phyloP scores from a whole-genome alignment of 2,329 filamentous ascomycete species.

The Phoma sp. region DNA sequence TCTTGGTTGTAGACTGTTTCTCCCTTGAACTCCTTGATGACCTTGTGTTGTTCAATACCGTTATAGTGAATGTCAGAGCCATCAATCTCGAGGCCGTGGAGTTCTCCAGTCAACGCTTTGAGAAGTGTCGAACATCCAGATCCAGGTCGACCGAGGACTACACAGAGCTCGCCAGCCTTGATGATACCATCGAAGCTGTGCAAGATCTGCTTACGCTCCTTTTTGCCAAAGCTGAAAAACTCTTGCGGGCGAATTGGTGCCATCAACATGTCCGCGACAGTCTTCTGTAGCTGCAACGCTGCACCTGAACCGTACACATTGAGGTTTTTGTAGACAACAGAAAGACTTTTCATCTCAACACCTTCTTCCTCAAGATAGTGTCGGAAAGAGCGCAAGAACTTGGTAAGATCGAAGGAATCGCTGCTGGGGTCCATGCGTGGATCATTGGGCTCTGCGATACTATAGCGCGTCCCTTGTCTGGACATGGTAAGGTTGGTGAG shows the following conservation, averaged over 20 bases:
- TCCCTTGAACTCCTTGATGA: conserved; percentile 57
- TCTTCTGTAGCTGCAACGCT: conserved; percentile 73
- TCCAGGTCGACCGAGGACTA: conserved; percentile 58
- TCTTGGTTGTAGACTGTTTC: conserved; percentile 57
- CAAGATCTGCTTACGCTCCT: conserved; percentile 63
- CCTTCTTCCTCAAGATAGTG: conserved; percentile 63
- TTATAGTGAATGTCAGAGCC: conserved; percentile 68
- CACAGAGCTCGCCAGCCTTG: conserved; percentile 58
- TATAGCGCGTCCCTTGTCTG: conserved; percentile 28
- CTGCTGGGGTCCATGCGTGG: conserved; percentile 61
- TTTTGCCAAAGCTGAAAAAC: conserved; percentile 57
- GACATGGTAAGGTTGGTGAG: conserved; percentile 33
- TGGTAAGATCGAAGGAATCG: conserved; percentile 62
- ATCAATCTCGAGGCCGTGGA: conserved; percentile 64
- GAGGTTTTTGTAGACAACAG: conserved; percentile 70
- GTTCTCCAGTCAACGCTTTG: conserved; percentile 67
- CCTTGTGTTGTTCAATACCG: conserved; percentile 55
- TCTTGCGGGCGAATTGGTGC: conserved; percentile 66
- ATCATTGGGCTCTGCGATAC: conserved; percentile 48
- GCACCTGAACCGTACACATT: conserved; percentile 72
- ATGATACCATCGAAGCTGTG: conserved; percentile 62
- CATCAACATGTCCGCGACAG: conserved; percentile 66
- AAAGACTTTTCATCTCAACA: conserved; percentile 61
- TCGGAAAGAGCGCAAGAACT: conserved; percentile 60
- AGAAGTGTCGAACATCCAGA: conserved; percentile 71